Conservation (phyloP, 73 alveolate genomes). For the Paramecium caudatum region DNA sequence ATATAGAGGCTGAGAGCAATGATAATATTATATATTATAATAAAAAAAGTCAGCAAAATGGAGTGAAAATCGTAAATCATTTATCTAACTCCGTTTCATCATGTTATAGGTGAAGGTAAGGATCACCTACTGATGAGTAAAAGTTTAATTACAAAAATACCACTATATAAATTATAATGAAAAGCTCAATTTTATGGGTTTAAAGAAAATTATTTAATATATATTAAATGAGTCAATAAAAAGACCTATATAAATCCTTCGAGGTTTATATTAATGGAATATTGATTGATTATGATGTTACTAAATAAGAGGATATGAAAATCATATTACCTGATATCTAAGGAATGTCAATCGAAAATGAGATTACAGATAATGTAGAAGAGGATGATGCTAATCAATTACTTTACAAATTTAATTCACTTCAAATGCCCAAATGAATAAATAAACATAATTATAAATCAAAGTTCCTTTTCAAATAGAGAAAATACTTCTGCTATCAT, state of each 20-base stretch:
- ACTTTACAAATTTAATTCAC: too few relatives aligned
- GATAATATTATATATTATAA: background rate
- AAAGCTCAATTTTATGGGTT: slow-evolving; percentile 39
- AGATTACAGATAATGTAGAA: too few relatives aligned
- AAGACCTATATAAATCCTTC: too few relatives aligned
- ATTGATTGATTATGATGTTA: too few relatives aligned
- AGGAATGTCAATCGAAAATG: too few relatives aligned
- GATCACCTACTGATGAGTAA: slow-evolving; percentile 70
- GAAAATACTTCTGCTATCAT: slow-evolving; percentile 24
- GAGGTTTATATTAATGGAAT: too few relatives aligned
- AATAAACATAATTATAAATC: too few relatives aligned
- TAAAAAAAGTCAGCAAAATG: slow-evolving; percentile 27
- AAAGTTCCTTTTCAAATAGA: background rate
- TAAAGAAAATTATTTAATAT: background rate
- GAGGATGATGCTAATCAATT: too few relatives aligned
- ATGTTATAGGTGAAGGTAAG: slow-evolving; percentile 64
- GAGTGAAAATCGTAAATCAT: slow-evolving; percentile 27
- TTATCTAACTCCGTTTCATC: slow-evolving; percentile 65
- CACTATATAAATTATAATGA: slow-evolving; percentile 1
- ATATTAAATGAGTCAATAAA: too few relatives aligned
- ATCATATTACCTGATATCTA: too few relatives aligned
- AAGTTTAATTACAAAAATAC: background rate
- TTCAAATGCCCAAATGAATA: too few relatives aligned
- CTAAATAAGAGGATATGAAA: too few relatives aligned
- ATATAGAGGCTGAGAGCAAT: background rate